These are phyloP conservation scores for Capronia epimyces DNA, from an alignment of 2,329 filamentous ascomycete species.

Conservation along the genomic window DNA sequence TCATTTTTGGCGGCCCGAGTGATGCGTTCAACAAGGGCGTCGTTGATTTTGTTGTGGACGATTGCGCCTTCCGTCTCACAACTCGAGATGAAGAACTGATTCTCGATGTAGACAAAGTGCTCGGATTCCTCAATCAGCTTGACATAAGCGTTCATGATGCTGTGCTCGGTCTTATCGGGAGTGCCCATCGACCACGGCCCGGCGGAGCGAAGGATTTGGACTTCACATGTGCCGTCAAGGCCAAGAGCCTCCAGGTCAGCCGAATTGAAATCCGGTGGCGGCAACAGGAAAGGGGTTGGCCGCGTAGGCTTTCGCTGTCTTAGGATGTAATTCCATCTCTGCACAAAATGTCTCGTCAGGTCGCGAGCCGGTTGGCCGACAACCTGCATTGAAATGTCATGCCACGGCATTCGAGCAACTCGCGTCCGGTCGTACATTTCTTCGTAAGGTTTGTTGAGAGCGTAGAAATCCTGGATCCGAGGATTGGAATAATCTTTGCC, in stretches of 20 bases:
- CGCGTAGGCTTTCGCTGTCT: conserved; percentile 88
- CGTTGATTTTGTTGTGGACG: conserved; percentile 89
- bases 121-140: conserved; percentile 93
- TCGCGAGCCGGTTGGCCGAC: conserved; percentile 93
- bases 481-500: conserved; percentile 99
- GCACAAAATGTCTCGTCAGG: conserved; percentile 90
- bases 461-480: conserved; percentile 89
- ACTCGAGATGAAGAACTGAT: conserved; percentile 96
- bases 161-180: conserved; percentile 75
- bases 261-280: conserved; percentile 82
- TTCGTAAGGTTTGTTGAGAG: conserved; percentile 87
- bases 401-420: conserved; percentile 94
- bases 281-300: conserved; percentile 86
- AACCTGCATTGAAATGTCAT: conserved; percentile 96
- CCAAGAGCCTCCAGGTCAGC: conserved; percentile 83
- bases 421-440: conserved; percentile 96
- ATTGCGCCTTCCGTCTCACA: conserved; percentile 80
- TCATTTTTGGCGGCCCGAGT: conserved; percentile 75
- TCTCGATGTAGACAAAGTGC: conserved; percentile 97
- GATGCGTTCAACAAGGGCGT: conserved; percentile 88
- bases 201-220: conserved; percentile 89
- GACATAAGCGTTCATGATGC: conserved; percentile 91
- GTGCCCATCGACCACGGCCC: conserved; percentile 88
- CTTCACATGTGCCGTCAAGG: conserved; percentile 87
- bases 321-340: conserved; percentile 95